These are phyloP conservation scores for Marasmius sp. DNA, from an alignment of 1,284 basidiomycete genomes.

Conservation along the genomic window DNA sequence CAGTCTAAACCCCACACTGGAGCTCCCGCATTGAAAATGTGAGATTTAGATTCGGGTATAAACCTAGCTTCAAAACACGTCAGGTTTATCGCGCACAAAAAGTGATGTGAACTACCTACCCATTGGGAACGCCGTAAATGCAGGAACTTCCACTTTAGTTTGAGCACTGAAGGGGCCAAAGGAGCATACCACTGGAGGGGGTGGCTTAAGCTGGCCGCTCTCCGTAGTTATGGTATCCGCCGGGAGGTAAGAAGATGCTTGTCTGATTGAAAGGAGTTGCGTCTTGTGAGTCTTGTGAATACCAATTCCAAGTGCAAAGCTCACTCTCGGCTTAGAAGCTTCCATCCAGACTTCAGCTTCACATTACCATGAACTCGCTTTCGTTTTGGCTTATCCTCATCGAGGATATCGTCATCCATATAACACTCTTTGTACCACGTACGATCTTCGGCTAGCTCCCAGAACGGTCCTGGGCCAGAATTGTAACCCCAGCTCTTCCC, in stretches of 20 bases:
- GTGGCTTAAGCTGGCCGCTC: slow-evolving; percentile 45
- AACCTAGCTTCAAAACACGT: slow-evolving; percentile 37
- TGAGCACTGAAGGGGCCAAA: slow-evolving; percentile 64
- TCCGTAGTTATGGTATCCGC: slow-evolving; percentile 44
- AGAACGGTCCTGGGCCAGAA: slow-evolving; percentile 69
- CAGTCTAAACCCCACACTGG: slow-evolving; percentile 88
- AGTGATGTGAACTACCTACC: slow-evolving; percentile 40
- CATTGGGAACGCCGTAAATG: slow-evolving; percentile 56
- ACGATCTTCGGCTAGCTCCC: slow-evolving; percentile 72
- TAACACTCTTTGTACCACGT: slow-evolving; percentile 70
- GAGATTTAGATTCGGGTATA: slow-evolving; percentile 50
- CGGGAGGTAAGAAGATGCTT: slow-evolving; percentile 58
- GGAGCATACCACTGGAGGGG: slow-evolving; percentile 57
- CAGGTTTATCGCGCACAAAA: slow-evolving; percentile 1
- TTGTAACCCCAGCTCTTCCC: slow-evolving; percentile 70
- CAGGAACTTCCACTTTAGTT: slow-evolving; percentile 43
- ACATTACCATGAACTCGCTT: slow-evolving; percentile 57
- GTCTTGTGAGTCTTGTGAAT: not conserved
- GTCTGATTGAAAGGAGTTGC: slow-evolving; percentile 35
- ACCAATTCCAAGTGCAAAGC: slow-evolving; percentile 25
- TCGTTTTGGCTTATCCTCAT: slow-evolving; percentile 46
- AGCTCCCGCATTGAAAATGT: slow-evolving; percentile 81
- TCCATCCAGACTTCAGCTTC: slow-evolving; percentile 41
- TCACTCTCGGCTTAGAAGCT: slow-evolving; percentile 48
- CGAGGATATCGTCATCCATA: slow-evolving; percentile 28